phyloP scores from a whole-genome alignment of 805 yeast genomes.

The Monosporozyma servazzii region DNA sequence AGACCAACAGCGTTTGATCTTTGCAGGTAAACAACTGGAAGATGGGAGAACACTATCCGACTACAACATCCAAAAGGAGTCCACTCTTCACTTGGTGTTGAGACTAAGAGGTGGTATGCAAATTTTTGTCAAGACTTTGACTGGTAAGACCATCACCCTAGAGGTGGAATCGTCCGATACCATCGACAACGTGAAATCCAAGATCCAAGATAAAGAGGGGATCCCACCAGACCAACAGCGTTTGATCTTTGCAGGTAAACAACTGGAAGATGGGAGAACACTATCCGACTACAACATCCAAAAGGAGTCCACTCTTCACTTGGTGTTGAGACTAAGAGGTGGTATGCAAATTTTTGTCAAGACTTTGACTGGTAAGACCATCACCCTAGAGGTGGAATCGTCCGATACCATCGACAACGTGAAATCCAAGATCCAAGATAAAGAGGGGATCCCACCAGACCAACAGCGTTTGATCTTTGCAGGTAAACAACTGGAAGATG shows the following conservation, averaged over 20 bases:
- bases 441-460: conserved; percentile 66
- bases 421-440: conserved; percentile 67
- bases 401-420: conserved; percentile 93
- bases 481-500: conserved; percentile 65
- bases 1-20: too few species aligned
- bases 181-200: conserved; percentile 88
- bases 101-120: conserved; percentile 42
- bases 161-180: conserved; percentile 90
- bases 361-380: conserved; percentile 96
- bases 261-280: conserved; percentile 92
- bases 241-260: conserved; percentile 92
- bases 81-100: too few species aligned
- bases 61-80: too few species aligned
- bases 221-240: conserved; percentile 96
- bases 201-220: conserved; percentile 91
- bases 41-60: too few species aligned
- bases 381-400: conserved; percentile 89
- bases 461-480: conserved; percentile 64
- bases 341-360: conserved; percentile 92
- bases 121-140: conserved; percentile 81
- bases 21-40: too few species aligned
- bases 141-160: conserved; percentile 83
- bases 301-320: conserved; percentile 81
- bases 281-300: conserved; percentile 91
- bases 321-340: conserved; percentile 82